Evolutionary conservation across 441 rosid genomes (phyloP).

Genomic region (Adansonia rubrostipa): DNA sequence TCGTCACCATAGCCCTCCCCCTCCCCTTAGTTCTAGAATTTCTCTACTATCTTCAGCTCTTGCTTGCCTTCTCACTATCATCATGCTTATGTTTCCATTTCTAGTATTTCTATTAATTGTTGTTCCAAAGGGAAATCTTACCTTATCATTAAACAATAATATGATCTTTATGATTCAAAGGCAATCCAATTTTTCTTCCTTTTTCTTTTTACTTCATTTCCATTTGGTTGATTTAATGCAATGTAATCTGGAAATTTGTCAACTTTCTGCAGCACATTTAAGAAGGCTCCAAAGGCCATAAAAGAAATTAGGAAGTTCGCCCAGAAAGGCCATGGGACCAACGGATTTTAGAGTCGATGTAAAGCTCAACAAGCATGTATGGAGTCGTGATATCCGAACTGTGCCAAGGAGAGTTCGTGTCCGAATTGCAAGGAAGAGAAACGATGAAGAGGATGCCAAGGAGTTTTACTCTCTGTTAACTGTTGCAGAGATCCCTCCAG

Average conservation of each 20-base stretch:
- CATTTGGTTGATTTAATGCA: not conserved
- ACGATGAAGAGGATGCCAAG: constrained; percentile 85
- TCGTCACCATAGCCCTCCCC: too few relatives aligned
- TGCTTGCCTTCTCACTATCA: not conserved
- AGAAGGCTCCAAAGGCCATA: constrained; percentile 90
- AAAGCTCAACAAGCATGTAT: constrained; percentile 82
- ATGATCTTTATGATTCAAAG: not conserved
- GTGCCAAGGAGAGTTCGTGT: constrained; percentile 85
- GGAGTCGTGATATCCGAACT: constrained; percentile 86
- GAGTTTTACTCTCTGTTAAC: constrained; percentile 86
- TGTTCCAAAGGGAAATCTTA: not conserved
- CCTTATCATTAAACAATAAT: not conserved
- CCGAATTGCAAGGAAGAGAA: constrained; percentile 81
- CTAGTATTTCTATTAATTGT: not conserved
- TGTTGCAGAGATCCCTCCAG: constrained; percentile 66
- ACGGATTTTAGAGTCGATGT: constrained; percentile 83
- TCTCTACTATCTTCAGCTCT: not conserved
- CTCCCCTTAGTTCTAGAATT: not conserved
- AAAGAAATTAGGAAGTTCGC: constrained; percentile 19
- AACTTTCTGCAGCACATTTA: constrained; percentile 60
- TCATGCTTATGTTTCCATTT: not conserved
- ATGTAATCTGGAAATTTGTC: not conserved
- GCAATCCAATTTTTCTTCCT: not conserved
- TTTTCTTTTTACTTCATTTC: not conserved
- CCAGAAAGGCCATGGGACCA: constrained; percentile 76